These are phyloP conservation scores for Cytospora paraplurivora DNA, from an alignment of 2,329 filamentous ascomycete genomes.

Conservation along the genomic window DNA sequence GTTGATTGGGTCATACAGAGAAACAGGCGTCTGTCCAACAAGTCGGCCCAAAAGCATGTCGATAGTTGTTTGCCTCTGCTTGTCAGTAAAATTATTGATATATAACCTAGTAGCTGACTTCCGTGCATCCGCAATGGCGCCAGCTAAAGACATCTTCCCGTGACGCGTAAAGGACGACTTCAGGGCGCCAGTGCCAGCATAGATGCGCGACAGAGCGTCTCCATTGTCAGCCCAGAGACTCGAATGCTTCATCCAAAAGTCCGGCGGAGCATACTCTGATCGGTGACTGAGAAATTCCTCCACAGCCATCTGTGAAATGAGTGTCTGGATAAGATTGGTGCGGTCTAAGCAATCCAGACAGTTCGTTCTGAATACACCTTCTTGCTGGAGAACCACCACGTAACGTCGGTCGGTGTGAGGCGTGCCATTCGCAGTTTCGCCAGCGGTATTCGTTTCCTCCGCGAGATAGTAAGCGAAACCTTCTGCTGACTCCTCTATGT, in stretches of 20 bases:
- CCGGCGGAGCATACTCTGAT: conserved; percentile 67
- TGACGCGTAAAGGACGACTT: conserved; percentile 94
- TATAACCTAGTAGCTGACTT: conserved; percentile 94
- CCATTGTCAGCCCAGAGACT: conserved; percentile 97
- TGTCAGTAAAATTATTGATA: conserved; percentile 97
- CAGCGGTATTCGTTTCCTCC: conserved; percentile 59
- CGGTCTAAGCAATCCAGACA: conserved; percentile 95
- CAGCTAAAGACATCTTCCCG: conserved; percentile 94
- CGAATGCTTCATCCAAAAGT: conserved; percentile 92
- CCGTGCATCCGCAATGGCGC: conserved; percentile 89
- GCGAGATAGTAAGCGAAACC: conserved; percentile 92
- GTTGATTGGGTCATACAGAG: conserved; percentile 91
- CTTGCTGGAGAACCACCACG: conserved; percentile 82
- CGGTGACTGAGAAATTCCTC: conserved; percentile 80
- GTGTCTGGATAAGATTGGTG: conserved; percentile 93
- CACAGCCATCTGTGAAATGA: conserved; percentile 91
- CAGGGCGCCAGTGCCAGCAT: conserved; percentile 91
- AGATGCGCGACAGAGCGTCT: conserved; percentile 90
- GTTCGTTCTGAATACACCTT: conserved; percentile 94
- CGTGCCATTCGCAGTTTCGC: conserved; percentile 48
- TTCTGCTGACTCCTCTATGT: conserved; percentile 78
- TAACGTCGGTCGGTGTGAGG: conserved; percentile 45
- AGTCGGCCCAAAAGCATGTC: conserved; percentile 87
- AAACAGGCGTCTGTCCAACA: conserved; percentile 79
- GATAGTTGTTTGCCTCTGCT: conserved; percentile 89